phyloP scores from a whole-genome alignment of 306 rosid species.

The Castanea sativa region DNA sequence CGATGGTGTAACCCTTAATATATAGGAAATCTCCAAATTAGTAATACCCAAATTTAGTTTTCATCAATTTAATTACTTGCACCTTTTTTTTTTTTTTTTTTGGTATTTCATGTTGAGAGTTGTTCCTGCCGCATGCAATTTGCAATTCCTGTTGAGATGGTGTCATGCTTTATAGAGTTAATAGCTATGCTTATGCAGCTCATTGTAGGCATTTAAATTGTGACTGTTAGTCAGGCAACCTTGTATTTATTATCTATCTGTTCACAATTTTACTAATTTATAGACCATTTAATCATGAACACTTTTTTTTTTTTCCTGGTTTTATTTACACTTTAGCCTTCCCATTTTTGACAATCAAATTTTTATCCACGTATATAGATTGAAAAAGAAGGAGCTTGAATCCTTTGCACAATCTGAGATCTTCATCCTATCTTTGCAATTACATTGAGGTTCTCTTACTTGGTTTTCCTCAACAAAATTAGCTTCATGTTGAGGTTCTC shows the following conservation, averaged over 20 bases:
- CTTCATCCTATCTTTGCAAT: neutral
- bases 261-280: neutral
- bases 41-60: neutral
- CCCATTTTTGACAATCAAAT: neutral
- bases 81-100: neutral
- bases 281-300: neutral
- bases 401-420: conserved; percentile 39
- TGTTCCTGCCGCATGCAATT: neutral
- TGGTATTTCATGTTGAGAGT: neutral
- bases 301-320: neutral
- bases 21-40: neutral
- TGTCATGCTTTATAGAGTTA: neutral
- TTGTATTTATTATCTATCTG: neutral
- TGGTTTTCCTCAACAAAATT: neutral
- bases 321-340: neutral
- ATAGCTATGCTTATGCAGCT: neutral
- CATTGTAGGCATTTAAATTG: neutral
- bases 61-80: neutral
- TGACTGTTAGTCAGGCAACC: neutral
- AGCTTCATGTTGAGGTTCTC: neutral
- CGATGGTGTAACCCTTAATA: neutral
- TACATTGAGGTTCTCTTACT: neutral
- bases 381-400: conserved; percentile 72
- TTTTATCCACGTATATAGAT: conserved; percentile 39
- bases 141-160: neutral